A percentile compares a stretch with the other conserved stretches of the same genome.
Evolutionary conservation across 2,329 filamentous ascomycete genomes (phyloP).

Genomic region (Diaporthe citrichinensis): DNA sequence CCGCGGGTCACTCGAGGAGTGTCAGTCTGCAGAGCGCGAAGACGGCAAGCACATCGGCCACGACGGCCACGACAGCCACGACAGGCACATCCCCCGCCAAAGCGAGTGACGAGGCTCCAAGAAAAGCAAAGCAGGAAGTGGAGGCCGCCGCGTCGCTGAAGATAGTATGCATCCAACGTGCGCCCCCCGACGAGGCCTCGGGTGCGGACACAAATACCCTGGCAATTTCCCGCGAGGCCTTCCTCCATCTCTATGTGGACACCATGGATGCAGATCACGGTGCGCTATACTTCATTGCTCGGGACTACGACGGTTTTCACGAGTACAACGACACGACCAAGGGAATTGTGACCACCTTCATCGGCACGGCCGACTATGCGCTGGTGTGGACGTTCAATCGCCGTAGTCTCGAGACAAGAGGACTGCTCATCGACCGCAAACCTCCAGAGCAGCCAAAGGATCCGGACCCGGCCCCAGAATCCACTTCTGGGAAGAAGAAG

Average conservation of each 20-base stretch:
- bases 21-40: slow-evolving; percentile 35
- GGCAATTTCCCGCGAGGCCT: slow-evolving; percentile 44
- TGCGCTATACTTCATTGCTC: slow-evolving; percentile 47
- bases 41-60: slow-evolving; percentile 15
- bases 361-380: slow-evolving; percentile 46
- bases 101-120: neutral
- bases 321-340: slow-evolving; percentile 42
- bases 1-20: slow-evolving; percentile 30
- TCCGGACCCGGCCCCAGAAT: neutral
- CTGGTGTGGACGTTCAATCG: slow-evolving; percentile 48
- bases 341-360: slow-evolving; percentile 44
- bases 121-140: slow-evolving; percentile 24
- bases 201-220: slow-evolving; percentile 39
- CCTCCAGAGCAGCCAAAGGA: slow-evolving; percentile 35
- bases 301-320: slow-evolving; percentile 48
- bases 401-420: slow-evolving; percentile 41
- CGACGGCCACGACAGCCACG: slow-evolving; percentile 19
- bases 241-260: slow-evolving; percentile 44
- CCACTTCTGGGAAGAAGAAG: slow-evolving; percentile 30
- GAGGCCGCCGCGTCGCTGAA: slow-evolving; percentile 42
- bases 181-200: neutral
- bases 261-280: slow-evolving; percentile 44
- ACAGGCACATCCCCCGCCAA: slow-evolving; percentile 5
- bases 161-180: slow-evolving; percentile 40
- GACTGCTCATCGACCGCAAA: slow-evolving; percentile 44